phyloP scores from a whole-genome alignment of 2,329 filamentous ascomycete genomes.

The Pestalotiopsis sp. region DNA sequence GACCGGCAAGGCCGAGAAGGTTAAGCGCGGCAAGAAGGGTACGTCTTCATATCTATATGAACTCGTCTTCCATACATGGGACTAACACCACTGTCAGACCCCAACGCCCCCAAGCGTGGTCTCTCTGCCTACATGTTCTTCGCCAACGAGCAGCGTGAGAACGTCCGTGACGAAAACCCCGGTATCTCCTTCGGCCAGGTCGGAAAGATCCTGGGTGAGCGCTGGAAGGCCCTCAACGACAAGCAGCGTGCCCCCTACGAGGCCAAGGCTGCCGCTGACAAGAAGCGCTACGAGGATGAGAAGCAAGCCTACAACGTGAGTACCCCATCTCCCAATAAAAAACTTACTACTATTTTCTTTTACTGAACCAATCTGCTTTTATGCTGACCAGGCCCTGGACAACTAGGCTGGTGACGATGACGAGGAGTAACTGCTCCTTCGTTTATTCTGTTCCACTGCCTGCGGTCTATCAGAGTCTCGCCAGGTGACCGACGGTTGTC shows the following conservation, averaged over 20 bases:
- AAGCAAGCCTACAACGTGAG: slow-evolving; percentile 91
- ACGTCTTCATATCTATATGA: slow-evolving; percentile 27
- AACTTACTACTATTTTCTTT: slow-evolving; percentile 15
- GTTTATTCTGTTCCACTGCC: slow-evolving; percentile 20
- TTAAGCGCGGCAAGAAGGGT: slow-evolving; percentile 60
- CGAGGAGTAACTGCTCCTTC: slow-evolving; percentile 19
- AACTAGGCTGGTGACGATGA: slow-evolving; percentile 61
- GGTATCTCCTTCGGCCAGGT: slow-evolving; percentile 98
- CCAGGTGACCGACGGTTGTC: slow-evolving; percentile 9
- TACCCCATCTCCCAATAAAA: slow-evolving; percentile 17
- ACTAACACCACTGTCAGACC: slow-evolving; percentile 59
- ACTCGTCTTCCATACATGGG: not conserved
- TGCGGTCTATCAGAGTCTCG: slow-evolving; percentile 20
- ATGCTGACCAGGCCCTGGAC: slow-evolving; percentile 33
- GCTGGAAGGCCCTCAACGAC: slow-evolving; percentile 95
- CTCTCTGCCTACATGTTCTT: slow-evolving; percentile 99
- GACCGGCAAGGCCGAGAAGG: slow-evolving; percentile 55
- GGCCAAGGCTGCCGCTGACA: slow-evolving; percentile 93
- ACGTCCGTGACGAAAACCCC: slow-evolving; percentile 97
- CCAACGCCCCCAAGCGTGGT: slow-evolving; percentile 98
- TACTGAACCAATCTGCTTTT: slow-evolving; percentile 24
- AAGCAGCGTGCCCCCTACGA: slow-evolving; percentile 94
- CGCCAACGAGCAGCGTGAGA: slow-evolving; percentile 98
- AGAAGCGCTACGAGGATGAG: slow-evolving; percentile 99
- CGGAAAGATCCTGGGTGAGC: slow-evolving; percentile 96